phyloP scores from a whole-genome alignment of 495 filamentous ascomycete genomes.

The Xeromyces bisporus region DNA sequence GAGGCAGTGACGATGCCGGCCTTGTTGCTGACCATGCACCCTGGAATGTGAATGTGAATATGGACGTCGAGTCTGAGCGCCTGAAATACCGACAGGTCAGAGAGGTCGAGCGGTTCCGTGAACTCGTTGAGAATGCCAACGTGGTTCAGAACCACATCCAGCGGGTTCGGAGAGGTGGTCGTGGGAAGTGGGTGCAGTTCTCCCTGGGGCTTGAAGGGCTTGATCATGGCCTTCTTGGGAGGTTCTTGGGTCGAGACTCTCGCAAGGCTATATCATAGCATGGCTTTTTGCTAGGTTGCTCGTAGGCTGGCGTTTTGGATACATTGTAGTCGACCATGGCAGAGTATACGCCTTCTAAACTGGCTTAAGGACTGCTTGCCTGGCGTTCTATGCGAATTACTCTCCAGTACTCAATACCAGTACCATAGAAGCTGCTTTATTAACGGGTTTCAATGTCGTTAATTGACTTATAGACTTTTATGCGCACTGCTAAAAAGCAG shows the following conservation, averaged over 20 bases:
- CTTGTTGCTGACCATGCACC: constrained; percentile 2
- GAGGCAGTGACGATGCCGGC: neutral
- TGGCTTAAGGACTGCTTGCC: no score
- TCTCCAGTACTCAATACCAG: no score
- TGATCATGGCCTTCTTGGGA: constrained; percentile 7
- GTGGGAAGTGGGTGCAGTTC: constrained; percentile 24
- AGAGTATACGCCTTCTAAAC: no score
- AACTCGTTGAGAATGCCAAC: constrained; percentile 9
- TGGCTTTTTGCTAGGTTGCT: no score
- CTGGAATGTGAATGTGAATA: no score
- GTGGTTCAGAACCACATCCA: constrained; percentile 15
- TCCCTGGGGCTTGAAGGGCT: constrained; percentile 15
- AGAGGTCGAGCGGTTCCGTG: constrained; percentile 11
- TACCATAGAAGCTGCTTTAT: no score
- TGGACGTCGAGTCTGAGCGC: constrained; percentile 19
- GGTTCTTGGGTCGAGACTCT: constrained; percentile 9
- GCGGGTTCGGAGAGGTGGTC: constrained; percentile 10
- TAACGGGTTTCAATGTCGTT: no score
- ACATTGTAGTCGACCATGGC: no score
- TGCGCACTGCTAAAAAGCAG: no score
- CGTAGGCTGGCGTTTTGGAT: no score
- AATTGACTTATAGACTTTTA: no score
- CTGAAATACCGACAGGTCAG: constrained; percentile 12
- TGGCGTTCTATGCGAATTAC: no score
- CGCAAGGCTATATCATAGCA: neutral